Evolutionary conservation across 2,329 filamentous ascomycete genomes (phyloP).

Genomic region (Ophiostoma australiae): DNA sequence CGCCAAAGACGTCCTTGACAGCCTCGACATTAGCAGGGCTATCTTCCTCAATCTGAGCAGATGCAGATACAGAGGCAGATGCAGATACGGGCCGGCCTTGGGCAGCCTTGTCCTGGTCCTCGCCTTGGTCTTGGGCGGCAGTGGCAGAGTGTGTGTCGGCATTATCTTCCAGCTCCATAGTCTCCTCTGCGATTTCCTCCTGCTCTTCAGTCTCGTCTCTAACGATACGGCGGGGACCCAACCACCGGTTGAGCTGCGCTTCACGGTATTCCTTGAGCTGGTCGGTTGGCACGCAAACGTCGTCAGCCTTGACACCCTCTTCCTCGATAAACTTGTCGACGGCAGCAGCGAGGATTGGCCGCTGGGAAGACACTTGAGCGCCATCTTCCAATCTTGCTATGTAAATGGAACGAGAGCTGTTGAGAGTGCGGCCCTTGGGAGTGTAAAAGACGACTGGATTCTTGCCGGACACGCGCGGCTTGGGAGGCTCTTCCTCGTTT

Average conservation of each 20-base stretch:
- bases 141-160: conserved; percentile 12
- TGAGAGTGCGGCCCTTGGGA: conserved; percentile 44
- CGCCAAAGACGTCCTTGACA: conserved; percentile 7
- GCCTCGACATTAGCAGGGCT: not conserved
- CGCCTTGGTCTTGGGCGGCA: not conserved
- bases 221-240: conserved; percentile 22
- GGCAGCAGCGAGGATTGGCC: conserved; percentile 27
- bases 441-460: conserved; percentile 48
- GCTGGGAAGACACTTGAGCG: conserved; percentile 16
- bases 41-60: not conserved
- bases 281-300: conserved; percentile 24
- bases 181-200: not conserved
- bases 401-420: conserved; percentile 43
- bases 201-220: conserved; percentile 26
- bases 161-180: conserved; percentile 20
- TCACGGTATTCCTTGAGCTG: conserved; percentile 26
- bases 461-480: conserved; percentile 41
- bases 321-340: conserved; percentile 30
- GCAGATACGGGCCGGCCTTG: conserved; percentile 21
- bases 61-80: conserved; percentile 2
- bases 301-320: conserved; percentile 29
- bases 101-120: conserved; percentile 27
- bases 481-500: conserved; percentile 42
- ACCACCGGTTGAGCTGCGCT: conserved; percentile 25
- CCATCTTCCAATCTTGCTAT: conserved; percentile 31